Percentiles rank a stretch among this genome's conserved stretches.
These are phyloP conservation scores for Bremia lactucae DNA, from an alignment of 352 stramenopile species.

Conservation along the genomic window DNA sequence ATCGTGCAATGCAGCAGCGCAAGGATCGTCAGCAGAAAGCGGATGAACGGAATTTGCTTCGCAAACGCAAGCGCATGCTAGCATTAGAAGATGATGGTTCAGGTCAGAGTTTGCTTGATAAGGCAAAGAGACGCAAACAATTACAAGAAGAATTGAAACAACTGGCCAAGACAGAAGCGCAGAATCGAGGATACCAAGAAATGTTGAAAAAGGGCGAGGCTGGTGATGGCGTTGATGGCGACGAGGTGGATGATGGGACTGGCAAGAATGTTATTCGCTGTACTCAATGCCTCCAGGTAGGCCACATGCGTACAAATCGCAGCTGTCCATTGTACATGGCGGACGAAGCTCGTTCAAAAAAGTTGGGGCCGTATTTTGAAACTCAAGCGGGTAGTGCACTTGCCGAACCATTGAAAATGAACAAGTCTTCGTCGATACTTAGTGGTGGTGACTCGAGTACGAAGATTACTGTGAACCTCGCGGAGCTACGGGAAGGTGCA, in stretches of 20 bases:
- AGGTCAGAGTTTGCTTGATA: constrained; percentile 46
- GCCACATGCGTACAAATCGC: constrained; percentile 79
- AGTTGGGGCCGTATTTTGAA: constrained; percentile 13
- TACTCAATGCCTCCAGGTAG: constrained; percentile 65
- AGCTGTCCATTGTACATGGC: constrained; percentile 79
- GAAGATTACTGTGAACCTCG: constrained; percentile 72
- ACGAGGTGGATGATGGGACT: constrained; percentile 16
- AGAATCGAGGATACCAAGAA: constrained; percentile 77
- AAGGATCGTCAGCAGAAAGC: constrained; percentile 62
- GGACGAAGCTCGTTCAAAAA: constrained; percentile 38
- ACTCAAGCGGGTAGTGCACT: constrained; percentile 19
- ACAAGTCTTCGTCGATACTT: constrained; percentile 26
- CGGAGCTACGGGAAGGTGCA: constrained; percentile 60
- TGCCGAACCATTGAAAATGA: constrained; percentile 50
- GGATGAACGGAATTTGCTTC: constrained; percentile 62
- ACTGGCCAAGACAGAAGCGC: constrained; percentile 65
- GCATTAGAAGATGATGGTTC: constrained; percentile 49
- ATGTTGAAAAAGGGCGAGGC: constrained; percentile 71
- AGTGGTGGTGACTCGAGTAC: constrained; percentile 17
- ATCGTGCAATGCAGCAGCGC: constrained; percentile 63
- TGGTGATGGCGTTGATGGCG: constrained; percentile 8
- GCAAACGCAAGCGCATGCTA: constrained; percentile 71
- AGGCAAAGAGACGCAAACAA: constrained; percentile 73
- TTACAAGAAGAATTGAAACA: constrained; percentile 82
- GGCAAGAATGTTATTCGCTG: constrained; percentile 67